Evolutionary conservation across 805 yeast species (phyloP).

Genomic region (Saturnispora serradocipensis): DNA sequence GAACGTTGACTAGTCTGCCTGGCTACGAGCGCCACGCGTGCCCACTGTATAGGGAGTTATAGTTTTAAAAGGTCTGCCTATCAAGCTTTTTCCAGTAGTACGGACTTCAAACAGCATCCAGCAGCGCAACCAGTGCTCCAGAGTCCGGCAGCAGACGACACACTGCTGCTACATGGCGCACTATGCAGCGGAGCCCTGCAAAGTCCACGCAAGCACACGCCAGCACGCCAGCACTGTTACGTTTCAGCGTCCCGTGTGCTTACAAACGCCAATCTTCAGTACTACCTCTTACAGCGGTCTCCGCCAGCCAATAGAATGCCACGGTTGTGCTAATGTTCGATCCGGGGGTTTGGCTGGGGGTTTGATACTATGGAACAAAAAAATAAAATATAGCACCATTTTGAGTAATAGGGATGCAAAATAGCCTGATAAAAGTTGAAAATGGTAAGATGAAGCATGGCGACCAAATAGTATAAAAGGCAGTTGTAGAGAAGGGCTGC

Average conservation of each 20-base stretch:
- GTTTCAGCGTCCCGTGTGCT: too few relatives aligned
- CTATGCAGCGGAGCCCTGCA: too few relatives aligned
- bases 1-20: not conserved
- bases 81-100: too few relatives aligned
- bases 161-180: too few relatives aligned
- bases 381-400: conserved; percentile 2
- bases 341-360: not conserved
- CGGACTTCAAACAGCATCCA: too few relatives aligned
- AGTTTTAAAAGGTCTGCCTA: too few relatives aligned
- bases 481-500: not conserved
- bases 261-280: not conserved
- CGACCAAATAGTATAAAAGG: not conserved
- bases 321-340: not conserved
- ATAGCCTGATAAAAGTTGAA: not conserved
- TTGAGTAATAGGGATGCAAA: not conserved
- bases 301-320: not conserved
- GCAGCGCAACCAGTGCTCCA: too few relatives aligned
- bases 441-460: not conserved
- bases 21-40: too few relatives aligned
- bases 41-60: too few relatives aligned
- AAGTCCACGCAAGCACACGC: too few relatives aligned
- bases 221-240: too few relatives aligned
- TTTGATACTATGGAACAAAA: not conserved
- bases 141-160: too few relatives aligned
- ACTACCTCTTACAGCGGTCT: not conserved